Percentiles rank a stretch among this genome's conserved stretches.
Conservation (phyloP, 176 grass and related monocot genomes). For the Ensete glaucum region DNA sequence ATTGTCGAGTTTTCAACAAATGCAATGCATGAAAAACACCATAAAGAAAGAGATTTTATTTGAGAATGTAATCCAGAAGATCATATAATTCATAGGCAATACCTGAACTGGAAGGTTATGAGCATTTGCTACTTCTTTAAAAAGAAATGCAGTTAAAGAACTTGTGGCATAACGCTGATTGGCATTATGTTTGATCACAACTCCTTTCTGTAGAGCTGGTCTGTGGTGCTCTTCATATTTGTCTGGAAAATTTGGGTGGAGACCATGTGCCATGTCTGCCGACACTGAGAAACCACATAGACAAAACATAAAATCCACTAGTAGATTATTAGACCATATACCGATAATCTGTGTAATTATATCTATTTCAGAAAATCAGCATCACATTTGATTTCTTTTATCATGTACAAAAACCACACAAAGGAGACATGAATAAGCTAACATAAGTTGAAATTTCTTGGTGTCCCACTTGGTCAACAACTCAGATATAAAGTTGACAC, state of each 20-base stretch:
- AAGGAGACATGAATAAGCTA: too few species aligned
- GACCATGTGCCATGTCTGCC: conserved; percentile 85
- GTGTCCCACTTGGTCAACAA: too few species aligned
- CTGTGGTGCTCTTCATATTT: conserved; percentile 91
- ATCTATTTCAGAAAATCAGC: too few species aligned
- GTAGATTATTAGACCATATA: neutral
- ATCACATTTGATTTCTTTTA: too few species aligned
- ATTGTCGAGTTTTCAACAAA: neutral
- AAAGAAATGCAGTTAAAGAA: conserved; percentile 87
- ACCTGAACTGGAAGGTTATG: conserved; percentile 89
- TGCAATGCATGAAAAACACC: neutral
- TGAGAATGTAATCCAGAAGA: neutral
- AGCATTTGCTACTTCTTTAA: conserved; percentile 76
- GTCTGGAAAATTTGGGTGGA: conserved; percentile 84
- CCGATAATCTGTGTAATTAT: too few species aligned
- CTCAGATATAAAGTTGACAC: too few species aligned
- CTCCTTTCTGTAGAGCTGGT: conserved; percentile 72
- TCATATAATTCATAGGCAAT: neutral
- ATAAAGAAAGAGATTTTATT: neutral
- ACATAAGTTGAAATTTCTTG: too few species aligned
- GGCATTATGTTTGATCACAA: conserved; percentile 92
- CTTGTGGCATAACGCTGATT: conserved; percentile 96
- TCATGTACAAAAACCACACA: too few species aligned
- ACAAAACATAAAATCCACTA: neutral
- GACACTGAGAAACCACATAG: conserved; percentile 44